Percentiles rank a stretch among this genome's conserved stretches.
Evolutionary conservation across 192 early-diverging fungal genomes (phyloP).

Genomic region (Coemansia sp.): DNA sequence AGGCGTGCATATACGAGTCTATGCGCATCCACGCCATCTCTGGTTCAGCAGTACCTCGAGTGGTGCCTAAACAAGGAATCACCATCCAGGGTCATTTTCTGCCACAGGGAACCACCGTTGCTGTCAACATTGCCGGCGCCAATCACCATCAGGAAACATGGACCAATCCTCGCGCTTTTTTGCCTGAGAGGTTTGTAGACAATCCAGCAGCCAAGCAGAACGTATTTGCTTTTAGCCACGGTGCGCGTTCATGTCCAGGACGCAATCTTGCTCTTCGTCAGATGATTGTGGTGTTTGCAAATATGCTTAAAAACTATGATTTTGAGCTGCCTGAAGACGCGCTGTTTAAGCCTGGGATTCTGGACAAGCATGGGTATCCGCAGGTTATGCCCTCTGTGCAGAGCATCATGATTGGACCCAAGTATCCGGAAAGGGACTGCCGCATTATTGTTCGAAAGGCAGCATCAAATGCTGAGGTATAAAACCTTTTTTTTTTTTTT

Average conservation of each 20-base stretch:
- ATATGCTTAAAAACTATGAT: constrained; percentile 46
- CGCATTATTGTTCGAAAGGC: constrained; percentile 9
- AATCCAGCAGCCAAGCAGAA: constrained; percentile 25
- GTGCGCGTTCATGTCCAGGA: constrained; percentile 39
- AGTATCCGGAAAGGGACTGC: constrained; percentile 32
- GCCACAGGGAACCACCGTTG: constrained; percentile 23
- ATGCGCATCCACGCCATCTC: constrained; percentile 44
- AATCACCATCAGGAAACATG: constrained; percentile 35
- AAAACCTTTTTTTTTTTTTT: no score
- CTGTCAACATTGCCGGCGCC: constrained; percentile 33
- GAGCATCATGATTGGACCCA: constrained; percentile 45
- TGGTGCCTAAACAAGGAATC: constrained; percentile 30
- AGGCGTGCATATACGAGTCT: constrained; percentile 43
- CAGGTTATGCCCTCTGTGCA: constrained; percentile 36
- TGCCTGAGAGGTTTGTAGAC: constrained; percentile 28
- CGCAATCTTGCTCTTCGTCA: constrained; percentile 34
- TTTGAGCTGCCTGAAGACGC: constrained; percentile 30
- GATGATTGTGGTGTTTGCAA: constrained; percentile 37
- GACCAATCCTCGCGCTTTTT: constrained; percentile 26
- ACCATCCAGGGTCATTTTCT: constrained; percentile 28
- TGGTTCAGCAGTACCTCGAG: constrained; percentile 27
- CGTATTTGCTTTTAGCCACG: constrained; percentile 33
- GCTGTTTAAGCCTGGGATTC: constrained; percentile 27
- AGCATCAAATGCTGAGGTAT: neutral
- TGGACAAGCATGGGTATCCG: constrained; percentile 43